Conservation (phyloP, 225 moss, liverwort and hornwort species). For the Neckera pumila region DNA sequence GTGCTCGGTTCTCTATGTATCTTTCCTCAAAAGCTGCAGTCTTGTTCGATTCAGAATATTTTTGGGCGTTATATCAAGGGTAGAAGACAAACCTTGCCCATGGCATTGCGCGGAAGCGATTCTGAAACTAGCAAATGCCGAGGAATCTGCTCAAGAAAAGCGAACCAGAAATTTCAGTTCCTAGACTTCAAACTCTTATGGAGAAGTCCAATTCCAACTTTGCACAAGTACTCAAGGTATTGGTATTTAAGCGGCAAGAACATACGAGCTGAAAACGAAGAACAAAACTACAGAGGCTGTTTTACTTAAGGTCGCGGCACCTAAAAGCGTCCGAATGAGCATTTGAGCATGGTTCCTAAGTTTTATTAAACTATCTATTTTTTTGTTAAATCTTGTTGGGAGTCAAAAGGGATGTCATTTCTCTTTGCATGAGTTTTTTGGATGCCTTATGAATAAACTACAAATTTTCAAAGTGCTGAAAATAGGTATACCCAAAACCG, state of each 20-base stretch:
- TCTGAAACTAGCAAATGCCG: slow-evolving; percentile 60
- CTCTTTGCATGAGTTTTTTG: no score
- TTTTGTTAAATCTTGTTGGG: neutral
- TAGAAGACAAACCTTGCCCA: slow-evolving; percentile 49
- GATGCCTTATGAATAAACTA: neutral
- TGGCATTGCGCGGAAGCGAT: slow-evolving; percentile 70
- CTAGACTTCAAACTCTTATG: neutral
- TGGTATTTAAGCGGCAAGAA: neutral
- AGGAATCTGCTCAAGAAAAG: slow-evolving; percentile 51
- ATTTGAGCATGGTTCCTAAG: neutral
- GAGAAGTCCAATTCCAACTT: neutral
- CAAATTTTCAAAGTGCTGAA: no score
- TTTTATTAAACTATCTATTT: neutral
- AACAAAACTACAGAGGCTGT: neutral
- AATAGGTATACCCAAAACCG: neutral
- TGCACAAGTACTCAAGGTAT: neutral
- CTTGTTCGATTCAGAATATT: neutral
- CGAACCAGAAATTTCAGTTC: neutral
- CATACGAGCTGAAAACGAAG: neutral
- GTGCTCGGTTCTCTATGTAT: neutral
- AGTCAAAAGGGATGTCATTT: neutral
- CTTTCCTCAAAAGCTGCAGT: neutral
- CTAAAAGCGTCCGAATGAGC: neutral
- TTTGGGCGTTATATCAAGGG: neutral
- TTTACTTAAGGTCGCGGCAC: neutral